Evolutionary conservation across 164 flowering plant genomes (phyloP), one percentile per base, ranked within the genome.

Genomic region (Platanus orientalis): DNA sequence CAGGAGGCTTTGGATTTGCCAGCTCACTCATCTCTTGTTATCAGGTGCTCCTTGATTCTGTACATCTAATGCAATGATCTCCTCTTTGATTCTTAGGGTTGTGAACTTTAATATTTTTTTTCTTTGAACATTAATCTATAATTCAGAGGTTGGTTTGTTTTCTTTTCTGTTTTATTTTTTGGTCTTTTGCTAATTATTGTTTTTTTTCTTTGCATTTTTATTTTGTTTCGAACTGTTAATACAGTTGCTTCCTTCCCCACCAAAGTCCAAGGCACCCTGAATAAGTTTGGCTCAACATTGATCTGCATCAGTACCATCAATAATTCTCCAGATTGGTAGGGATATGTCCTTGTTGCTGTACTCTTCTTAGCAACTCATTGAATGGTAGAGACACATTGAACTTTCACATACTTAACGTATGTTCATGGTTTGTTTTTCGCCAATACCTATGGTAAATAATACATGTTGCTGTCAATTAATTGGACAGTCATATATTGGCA

Each of bases 11-110:
- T 64, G 99, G 99, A 66, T 90, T 95, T 64, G 70, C 69, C 42
- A 81, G 76, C 74, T 92, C 99, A 24, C 90, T 92, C 58, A 95
- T 95, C 64, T 92, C 99, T 17, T 95, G 97, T 69, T 95, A 95
- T 77, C 99, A 95, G 97, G 99, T 94, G 64, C 32, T 52, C 30
- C 12, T 7, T 20, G 30, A 11, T 52, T 60, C 61, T 58, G 29
- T 17, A n/a, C 19, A 23, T n/a, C 39, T 24, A 17, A 9, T 50
- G 19, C 2, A 4, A n/a, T 48, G 23, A 7, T 21, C 0, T 1
- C 23, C 29, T 10, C 11, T 26, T 53, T 16, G n/a, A 28, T 34
- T n/a, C 25, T n/a, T 25, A 12, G 23, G 54, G 28, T 11, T 7
- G n/a, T n/a, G n/a, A n/a, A n/a, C 7, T 29, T 17, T 3, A 7